Evolutionary conservation across 176 grass and related monocot species (phyloP), one percentile per base, ranked within the genome.

Genomic region (Elaeis guineensis): DNA sequence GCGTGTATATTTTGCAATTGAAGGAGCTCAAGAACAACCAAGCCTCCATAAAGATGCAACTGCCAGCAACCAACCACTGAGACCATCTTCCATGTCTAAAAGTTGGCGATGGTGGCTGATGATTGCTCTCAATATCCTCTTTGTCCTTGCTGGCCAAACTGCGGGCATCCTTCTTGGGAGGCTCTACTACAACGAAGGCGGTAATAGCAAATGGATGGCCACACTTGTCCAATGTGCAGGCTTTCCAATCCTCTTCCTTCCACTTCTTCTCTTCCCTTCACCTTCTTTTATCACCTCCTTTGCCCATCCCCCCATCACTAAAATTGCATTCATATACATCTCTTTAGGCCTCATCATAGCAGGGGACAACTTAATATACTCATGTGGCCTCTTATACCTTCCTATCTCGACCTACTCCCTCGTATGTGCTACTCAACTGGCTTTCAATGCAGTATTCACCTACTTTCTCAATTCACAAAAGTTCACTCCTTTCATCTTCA

Each of bases 401-500:
- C 86, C 91, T 0, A 83, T 90, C 17, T 95, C 91, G 54, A 90
- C 86, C 52, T 95, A 84, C 80, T 76, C 91, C 64, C 80, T 95
- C 2, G 63, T 95, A 18, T 82, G 83, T 23, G 86, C 86, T 0
- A 84, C 73, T 56, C 86, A 90, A 66, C 80, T 95, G 0, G 90
- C 59, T 23, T 95, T 95, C 76, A 95, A 95, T 82, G 61, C 77
- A 17, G 4, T 95, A 29, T 90, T 88, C 21, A 72, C 86, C 5
- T 85, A 85, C 21, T 79, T 90, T 17, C 55, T 95, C 67, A 95
- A 90, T 58, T 21, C 51, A 49, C 86, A 95, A 62, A 88, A 79
- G 18, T 84, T 95, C 63, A 90, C 86, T 60, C 71, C 75, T 48
- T 64, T 84, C 5, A 90, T 95, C 50, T 61, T 66, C 64, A 95